phyloP scores from a whole-genome alignment of 257 asterid species.

The Cordia subcordata region DNA sequence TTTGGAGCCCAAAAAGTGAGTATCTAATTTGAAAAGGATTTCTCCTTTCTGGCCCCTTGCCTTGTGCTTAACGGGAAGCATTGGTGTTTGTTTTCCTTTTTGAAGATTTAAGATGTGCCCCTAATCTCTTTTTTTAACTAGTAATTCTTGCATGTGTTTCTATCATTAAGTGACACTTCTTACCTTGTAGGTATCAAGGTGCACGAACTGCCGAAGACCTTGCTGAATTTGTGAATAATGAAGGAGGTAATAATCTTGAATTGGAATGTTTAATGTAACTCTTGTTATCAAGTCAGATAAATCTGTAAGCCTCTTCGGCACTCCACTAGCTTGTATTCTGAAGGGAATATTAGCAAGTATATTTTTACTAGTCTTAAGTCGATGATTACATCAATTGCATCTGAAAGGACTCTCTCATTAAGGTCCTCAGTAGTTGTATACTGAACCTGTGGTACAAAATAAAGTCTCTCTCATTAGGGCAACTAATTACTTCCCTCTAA shows the following conservation, averaged over 20 bases:
- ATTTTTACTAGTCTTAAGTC: too few species aligned
- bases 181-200: conserved; percentile 61
- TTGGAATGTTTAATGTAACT: not conserved
- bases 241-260: conserved; percentile 57
- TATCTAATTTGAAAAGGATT: conserved; percentile 6
- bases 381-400: too few species aligned
- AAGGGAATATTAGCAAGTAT: not conserved
- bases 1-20: conserved; percentile 82
- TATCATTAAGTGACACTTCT: not conserved
- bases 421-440: not conserved
- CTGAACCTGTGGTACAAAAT: not conserved
- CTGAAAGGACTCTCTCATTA: too few species aligned
- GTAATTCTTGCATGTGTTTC: not conserved
- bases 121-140: too few species aligned
- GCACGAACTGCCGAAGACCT: conserved; percentile 75
- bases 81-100: too few species aligned
- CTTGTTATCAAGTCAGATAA: not conserved
- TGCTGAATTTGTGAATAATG: conserved; percentile 70
- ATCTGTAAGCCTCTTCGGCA: not conserved
- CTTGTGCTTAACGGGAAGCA: too few species aligned
- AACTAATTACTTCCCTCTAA: not conserved
- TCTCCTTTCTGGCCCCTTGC: too few species aligned
- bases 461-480: not conserved
- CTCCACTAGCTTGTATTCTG: not conserved
- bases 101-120: too few species aligned